Evolutionary conservation across 164 flowering plant species (phyloP).

Genomic region (Vitis rotundifolia): DNA sequence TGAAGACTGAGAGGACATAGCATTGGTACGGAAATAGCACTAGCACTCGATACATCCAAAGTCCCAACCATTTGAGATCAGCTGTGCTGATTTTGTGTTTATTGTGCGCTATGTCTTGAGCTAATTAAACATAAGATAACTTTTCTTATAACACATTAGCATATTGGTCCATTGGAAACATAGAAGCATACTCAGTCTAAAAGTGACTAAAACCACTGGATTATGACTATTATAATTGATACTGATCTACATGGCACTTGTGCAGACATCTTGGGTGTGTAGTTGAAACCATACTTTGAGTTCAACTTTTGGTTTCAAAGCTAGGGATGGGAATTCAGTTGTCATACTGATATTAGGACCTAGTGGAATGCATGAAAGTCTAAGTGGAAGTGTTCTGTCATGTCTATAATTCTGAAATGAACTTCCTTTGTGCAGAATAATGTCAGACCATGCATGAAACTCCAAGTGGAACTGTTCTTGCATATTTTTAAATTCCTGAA

Average conservation of each 20-base stretch:
- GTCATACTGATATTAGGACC: too few species aligned
- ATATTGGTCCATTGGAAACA: neutral
- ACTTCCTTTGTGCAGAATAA: too few species aligned
- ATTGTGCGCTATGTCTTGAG: neutral
- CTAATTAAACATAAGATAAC: neutral
- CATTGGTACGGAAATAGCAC: too few species aligned
- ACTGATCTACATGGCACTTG: too few species aligned
- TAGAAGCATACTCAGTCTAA: neutral
- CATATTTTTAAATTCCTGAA: neutral
- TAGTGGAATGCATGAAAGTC: too few species aligned
- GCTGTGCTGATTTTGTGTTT: neutral
- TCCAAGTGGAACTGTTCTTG: neutral
- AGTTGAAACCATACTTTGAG: too few species aligned
- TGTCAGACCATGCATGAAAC: neutral
- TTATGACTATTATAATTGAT: neutral
- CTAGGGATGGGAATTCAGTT: too few species aligned
- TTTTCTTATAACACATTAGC: neutral
- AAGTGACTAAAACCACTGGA: neutral
- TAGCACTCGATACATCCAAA: neutral
- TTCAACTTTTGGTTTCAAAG: too few species aligned
- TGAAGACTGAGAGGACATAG: neutral
- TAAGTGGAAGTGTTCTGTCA: too few species aligned
- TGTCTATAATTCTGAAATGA: too few species aligned
- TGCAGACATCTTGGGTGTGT: too few species aligned
- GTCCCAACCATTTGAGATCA: neutral